These are phyloP conservation scores for Penicillium sp. DNA, from an alignment of 2,329 filamentous ascomycete genomes.

Conservation along the genomic window DNA sequence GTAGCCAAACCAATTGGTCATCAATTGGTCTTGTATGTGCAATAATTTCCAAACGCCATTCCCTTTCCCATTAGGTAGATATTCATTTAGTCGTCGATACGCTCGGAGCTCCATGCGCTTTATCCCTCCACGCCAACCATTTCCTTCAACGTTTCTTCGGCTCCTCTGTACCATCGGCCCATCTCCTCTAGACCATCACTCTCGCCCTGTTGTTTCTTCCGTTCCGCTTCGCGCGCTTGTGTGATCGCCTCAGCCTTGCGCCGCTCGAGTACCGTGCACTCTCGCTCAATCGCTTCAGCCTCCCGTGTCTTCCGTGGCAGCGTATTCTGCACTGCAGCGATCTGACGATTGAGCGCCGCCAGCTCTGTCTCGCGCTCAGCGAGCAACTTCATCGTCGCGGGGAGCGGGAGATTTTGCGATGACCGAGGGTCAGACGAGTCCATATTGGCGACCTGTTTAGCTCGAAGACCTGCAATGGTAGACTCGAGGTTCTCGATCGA, in stretches of 20 bases:
- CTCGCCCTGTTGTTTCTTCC: slow-evolving; percentile 41
- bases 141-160: slow-evolving; percentile 38
- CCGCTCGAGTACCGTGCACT: slow-evolving; percentile 41
- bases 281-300: slow-evolving; percentile 42
- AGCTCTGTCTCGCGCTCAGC: slow-evolving; percentile 39
- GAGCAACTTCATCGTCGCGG: slow-evolving; percentile 38
- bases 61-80: slow-evolving; percentile 14
- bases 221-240: slow-evolving; percentile 45
- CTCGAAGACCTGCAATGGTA: slow-evolving; percentile 45
- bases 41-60: slow-evolving; percentile 24
- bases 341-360: slow-evolving; percentile 38
- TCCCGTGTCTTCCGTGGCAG: slow-evolving; percentile 42
- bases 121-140: slow-evolving; percentile 32
- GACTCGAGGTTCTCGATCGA: slow-evolving; percentile 50
- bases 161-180: slow-evolving; percentile 43
- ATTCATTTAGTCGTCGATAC: slow-evolving; percentile 17
- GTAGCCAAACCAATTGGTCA: too few relatives aligned
- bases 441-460: slow-evolving; percentile 59
- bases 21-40: slow-evolving; percentile 9
- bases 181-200: slow-evolving; percentile 44
- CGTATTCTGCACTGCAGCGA: slow-evolving; percentile 41
- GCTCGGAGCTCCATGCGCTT: slow-evolving; percentile 3
- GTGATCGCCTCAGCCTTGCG: slow-evolving; percentile 40
- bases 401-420: slow-evolving; percentile 37
- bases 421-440: slow-evolving; percentile 44